A percentile compares a stretch with the other conserved stretches of the same genome.
phyloP scores from a whole-genome alignment of 805 yeast genomes.

The Saccharomyces paradoxus region DNA sequence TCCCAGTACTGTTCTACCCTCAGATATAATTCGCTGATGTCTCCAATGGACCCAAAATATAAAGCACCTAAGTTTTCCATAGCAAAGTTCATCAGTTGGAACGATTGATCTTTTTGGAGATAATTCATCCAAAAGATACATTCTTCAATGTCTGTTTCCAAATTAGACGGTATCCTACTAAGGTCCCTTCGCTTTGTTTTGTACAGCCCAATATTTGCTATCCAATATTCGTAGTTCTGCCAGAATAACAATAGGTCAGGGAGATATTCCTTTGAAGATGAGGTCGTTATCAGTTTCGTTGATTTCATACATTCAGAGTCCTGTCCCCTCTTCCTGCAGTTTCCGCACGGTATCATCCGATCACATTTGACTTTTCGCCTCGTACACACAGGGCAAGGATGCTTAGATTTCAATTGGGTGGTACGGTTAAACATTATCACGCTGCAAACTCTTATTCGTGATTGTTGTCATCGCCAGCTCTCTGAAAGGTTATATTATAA shows the following conservation, averaged over 20 bases:
- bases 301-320: conserved; percentile 19
- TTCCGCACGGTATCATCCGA: conserved; percentile 26
- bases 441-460: not conserved
- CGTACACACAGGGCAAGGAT: conserved; percentile 23
- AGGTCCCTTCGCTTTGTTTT: conserved; percentile 10
- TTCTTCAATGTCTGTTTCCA: conserved; percentile 5
- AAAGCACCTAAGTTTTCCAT: conserved; percentile 27
- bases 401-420: conserved; percentile 8
- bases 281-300: not conserved
- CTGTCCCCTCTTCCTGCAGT: conserved; percentile 25
- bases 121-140: conserved; percentile 11
- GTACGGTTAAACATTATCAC: not conserved
- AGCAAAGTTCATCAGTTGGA: conserved; percentile 22
- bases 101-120: conserved; percentile 15
- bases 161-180: conserved; percentile 1
- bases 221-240: conserved; percentile 26
- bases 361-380: conserved; percentile 30
- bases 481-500: not conserved
- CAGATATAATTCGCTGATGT: conserved; percentile 23
- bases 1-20: conserved; percentile 21
- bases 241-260: conserved; percentile 17
- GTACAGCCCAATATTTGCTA: conserved; percentile 20
- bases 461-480: not conserved
- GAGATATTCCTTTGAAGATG: conserved; percentile 6
- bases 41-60: conserved; percentile 27